Evolutionary conservation across 164 flowering plant genomes (phyloP).

Genomic region (Macadamia integrifolia): DNA sequence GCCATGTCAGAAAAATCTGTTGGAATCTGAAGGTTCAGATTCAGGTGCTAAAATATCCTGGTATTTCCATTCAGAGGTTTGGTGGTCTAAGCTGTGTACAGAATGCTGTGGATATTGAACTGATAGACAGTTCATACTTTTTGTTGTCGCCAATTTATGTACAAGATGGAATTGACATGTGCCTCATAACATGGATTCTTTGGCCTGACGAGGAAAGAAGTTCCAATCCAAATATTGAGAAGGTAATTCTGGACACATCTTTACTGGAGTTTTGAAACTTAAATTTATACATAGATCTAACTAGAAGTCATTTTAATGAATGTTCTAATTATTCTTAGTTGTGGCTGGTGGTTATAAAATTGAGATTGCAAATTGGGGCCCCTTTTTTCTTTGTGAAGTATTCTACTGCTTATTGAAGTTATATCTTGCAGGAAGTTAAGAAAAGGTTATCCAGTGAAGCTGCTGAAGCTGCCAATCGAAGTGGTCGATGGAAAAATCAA

Average conservation of each 20-base stretch:
- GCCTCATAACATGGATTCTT: constrained; percentile 80
- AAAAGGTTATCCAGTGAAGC: constrained; percentile 79
- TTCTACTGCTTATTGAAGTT: constrained; percentile 3
- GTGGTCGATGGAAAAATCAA: constrained; percentile 97
- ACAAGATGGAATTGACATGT: constrained; percentile 56
- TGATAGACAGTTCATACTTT: constrained; percentile 45
- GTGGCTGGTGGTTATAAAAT: not conserved
- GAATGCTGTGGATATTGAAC: constrained; percentile 37
- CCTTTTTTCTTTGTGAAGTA: not conserved
- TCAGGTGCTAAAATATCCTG: constrained; percentile 71
- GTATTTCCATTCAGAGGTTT: constrained; percentile 53
- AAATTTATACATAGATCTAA: too few relatives aligned
- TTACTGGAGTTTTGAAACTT: not conserved
- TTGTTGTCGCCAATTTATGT: constrained; percentile 48
- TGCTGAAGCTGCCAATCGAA: constrained; percentile 75
- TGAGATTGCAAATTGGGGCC: not conserved
- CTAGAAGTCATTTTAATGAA: too few relatives aligned
- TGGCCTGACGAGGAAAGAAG: constrained; percentile 98
- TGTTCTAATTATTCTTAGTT: not conserved
- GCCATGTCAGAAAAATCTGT: constrained; percentile 46
- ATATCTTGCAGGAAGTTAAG: constrained; percentile 65
- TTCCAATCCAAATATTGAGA: constrained; percentile 83
- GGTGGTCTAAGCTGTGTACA: constrained; percentile 30
- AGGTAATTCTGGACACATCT: constrained; percentile 42
- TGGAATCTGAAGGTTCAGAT: constrained; percentile 88